These are phyloP conservation scores for Astrothelium subdiscretum DNA, from an alignment of 495 filamentous ascomycete species.

Conservation along the genomic window DNA sequence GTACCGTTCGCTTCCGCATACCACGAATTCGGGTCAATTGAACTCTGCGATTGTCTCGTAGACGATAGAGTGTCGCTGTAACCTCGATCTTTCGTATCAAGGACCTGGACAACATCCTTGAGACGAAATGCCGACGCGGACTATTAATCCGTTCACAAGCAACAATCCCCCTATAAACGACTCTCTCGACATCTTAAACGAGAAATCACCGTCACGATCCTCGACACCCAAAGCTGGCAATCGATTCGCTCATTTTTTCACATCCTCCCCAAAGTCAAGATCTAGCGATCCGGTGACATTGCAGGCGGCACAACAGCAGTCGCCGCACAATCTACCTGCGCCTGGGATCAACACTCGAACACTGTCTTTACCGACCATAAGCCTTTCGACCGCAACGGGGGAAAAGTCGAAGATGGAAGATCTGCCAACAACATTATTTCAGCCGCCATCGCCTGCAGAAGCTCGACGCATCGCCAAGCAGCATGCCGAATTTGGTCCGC, in stretches of 20 bases:
- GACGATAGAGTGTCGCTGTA: background rate
- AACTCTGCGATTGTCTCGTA: background rate
- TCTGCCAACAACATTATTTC: conserved; percentile 69
- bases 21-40: background rate
- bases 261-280: conserved; percentile 46
- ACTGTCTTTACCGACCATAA: conserved; percentile 81
- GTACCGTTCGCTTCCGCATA: background rate
- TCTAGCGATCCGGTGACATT: conserved; percentile 43
- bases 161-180: conserved; percentile 13
- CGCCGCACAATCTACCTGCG: conserved; percentile 43
- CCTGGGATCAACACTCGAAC: conserved; percentile 58
- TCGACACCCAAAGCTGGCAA: conserved; percentile 56
- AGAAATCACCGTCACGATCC: conserved; percentile 22
- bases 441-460: conserved; percentile 83
- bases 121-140: conserved; percentile 25
- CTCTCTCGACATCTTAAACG: conserved; percentile 17
- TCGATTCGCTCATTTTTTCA: conserved; percentile 47
- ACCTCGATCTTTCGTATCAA: background rate
- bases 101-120: background rate
- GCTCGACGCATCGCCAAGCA: conserved; percentile 58
- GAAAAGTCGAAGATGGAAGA: conserved; percentile 68
- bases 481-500: conserved; percentile 86
- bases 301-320: conserved; percentile 44
- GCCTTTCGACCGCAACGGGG: conserved; percentile 74
- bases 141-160: conserved; percentile 27